A percentile compares a stretch with the other conserved stretches of the same genome.
Conservation (phyloP, 805 yeast species). For the Kazachstania psychrophila region DNA sequence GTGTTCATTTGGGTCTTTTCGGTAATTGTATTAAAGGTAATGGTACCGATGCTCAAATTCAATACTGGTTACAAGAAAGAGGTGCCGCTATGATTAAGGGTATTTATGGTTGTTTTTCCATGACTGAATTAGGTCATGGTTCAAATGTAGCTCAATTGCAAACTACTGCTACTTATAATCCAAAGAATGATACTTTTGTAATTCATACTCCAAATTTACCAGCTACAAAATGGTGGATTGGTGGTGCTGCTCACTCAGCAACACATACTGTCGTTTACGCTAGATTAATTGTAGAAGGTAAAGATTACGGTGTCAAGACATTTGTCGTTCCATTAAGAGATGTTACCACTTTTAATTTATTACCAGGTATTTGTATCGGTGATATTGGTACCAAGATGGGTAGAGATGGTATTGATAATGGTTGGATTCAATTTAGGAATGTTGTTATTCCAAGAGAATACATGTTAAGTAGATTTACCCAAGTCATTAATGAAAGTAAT, state of each 20-base stretch:
- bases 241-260: constrained; percentile 94
- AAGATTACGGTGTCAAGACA: constrained; percentile 87
- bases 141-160: constrained; percentile 89
- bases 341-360: constrained; percentile 48
- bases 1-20: constrained; percentile 83
- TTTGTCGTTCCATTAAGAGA: constrained; percentile 88
- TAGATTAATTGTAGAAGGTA: constrained; percentile 66
- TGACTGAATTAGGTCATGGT: constrained; percentile 92
- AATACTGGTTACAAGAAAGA: constrained; percentile 70
- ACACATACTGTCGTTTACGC: constrained; percentile 84
- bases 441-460: constrained; percentile 77
- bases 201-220: constrained; percentile 84
- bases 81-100: constrained; percentile 53
- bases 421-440: constrained; percentile 87
- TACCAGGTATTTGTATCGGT: constrained; percentile 77
- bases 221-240: constrained; percentile 98
- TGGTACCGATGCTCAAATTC: constrained; percentile 76
- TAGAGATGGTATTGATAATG: constrained; percentile 90
- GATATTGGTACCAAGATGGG: constrained; percentile 96
- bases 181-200: constrained; percentile 52
- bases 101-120: constrained; percentile 79
- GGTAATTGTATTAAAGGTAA: constrained; percentile 74
- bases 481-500: constrained; percentile 51
- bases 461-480: constrained; percentile 73
- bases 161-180: constrained; percentile 80